Base-by-base conservation (phyloP, 495 filamentous ascomycete species). In the Talaromyces ruber region DNA sequence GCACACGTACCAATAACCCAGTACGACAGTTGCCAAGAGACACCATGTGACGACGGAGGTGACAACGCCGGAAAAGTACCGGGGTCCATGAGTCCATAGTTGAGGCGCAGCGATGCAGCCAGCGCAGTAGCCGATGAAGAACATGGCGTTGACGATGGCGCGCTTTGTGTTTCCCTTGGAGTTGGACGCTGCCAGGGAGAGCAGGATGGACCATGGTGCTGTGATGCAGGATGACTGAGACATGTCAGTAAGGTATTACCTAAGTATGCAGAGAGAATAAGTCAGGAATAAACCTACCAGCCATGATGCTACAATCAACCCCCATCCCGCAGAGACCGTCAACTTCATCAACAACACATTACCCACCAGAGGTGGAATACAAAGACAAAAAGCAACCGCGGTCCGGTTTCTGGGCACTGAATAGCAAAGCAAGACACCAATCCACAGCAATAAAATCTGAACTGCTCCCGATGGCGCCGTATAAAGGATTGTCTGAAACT, bases 131-230 rank as follows among this genome's bases (percentile, higher is more conserved):
- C 70, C 74, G 34, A 74, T 71, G 63, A 76, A 75, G 47, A 71
- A 75, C 59, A 76, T 59, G 16, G 74, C 71, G 39, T 74, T 76
- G 25, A 79, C 75, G 3, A 75, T 67, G 11, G 76, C 71, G 16
- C 84, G 84, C 67, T 87, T 88, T 5, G 86, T 87, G 70, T 86
- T 87, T 16, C 85, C 85, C 5, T 83, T 81, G 6, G 86, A 76
- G 59, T 88, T 87, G 22, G 78, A 82, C 0, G 76, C 76, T 30
- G 78, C 78, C 4, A 86, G 70, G 1, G 74, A 76, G 7, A 86
- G 73, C 1, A 86, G 62, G 12, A 81, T 76, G 0, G 85, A 39
- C 79, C 70, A 86, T 81, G 18, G 74, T 73, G 25, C 76, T 79
- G 4, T 84, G 67, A 25, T 72, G 71, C 29, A 66, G 67, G 26